Conservation (phyloP, 257 asterid species). For the Plantago ovata region DNA sequence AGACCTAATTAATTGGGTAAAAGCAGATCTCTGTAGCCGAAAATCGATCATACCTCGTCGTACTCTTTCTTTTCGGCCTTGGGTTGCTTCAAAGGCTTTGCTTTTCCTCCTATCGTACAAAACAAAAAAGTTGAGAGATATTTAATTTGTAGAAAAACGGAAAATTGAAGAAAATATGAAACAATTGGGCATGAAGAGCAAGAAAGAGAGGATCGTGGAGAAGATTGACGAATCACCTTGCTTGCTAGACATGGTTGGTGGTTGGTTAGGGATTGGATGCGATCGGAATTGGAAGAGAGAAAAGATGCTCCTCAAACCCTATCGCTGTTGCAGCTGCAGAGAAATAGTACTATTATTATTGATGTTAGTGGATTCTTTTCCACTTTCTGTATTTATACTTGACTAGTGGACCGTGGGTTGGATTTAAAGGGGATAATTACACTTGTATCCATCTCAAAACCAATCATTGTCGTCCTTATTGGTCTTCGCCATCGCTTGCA, state of each 20-base stretch:
- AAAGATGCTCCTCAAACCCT: not conserved
- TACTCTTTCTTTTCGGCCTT: slow-evolving; percentile 57
- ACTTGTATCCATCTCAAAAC: too few relatives aligned
- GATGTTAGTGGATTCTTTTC: not conserved
- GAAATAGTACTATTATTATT: too few relatives aligned
- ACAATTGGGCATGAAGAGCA: not conserved
- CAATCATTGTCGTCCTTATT: too few relatives aligned
- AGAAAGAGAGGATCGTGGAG: not conserved
- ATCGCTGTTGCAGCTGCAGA: too few relatives aligned
- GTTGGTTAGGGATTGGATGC: slow-evolving; percentile 11
- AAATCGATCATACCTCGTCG: slow-evolving; percentile 45
- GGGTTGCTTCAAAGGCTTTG: slow-evolving; percentile 66
- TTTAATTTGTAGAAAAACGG: too few relatives aligned
- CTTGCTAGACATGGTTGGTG: slow-evolving; percentile 36
- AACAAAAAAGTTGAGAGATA: slow-evolving; percentile 5
- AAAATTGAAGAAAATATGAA: too few relatives aligned
- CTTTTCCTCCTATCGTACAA: slow-evolving; percentile 53
- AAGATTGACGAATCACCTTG: slow-evolving; percentile 23
- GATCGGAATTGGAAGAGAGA: not conserved
- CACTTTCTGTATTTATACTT: not conserved
- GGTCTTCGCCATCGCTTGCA: too few relatives aligned
- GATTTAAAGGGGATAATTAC: too few relatives aligned
- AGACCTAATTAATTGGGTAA: not conserved
- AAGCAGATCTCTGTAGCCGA: not conserved
- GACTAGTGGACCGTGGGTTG: not conserved